A percentile compares a stretch with the other conserved stretches of the same genome.
These are phyloP conservation scores for Jackrogersella minutella DNA, from an alignment of 495 filamentous ascomycete species.

Conservation along the genomic window DNA sequence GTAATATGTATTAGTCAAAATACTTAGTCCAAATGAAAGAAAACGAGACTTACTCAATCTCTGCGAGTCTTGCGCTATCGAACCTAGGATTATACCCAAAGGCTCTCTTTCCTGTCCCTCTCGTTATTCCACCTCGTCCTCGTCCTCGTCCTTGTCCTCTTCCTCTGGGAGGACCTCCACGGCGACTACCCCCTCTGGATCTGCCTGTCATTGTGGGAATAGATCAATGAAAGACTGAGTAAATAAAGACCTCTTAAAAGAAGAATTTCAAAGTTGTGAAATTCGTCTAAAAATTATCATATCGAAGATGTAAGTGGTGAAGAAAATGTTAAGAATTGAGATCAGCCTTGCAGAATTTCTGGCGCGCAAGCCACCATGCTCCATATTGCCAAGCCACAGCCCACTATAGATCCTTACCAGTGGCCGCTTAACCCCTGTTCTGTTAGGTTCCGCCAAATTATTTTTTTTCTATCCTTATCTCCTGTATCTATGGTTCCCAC, in stretches of 20 bases:
- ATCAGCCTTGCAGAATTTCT: slow-evolving; percentile 43
- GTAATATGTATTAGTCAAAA: slow-evolving; percentile 25
- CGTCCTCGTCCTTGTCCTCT: slow-evolving; percentile 43
- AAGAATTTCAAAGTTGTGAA: background rate
- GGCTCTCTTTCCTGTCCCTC: slow-evolving; percentile 38
- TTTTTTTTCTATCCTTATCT: slow-evolving; percentile 15
- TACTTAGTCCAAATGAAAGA: background rate
- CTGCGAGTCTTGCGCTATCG: slow-evolving; percentile 37
- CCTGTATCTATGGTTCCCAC: background rate
- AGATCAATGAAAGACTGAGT: background rate
- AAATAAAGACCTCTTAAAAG: background rate
- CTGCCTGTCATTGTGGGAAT: slow-evolving; percentile 25
- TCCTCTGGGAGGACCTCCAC: slow-evolving; percentile 41
- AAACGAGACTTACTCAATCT: slow-evolving; percentile 32
- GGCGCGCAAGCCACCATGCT: slow-evolving; percentile 10
- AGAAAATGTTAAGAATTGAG: slow-evolving; percentile 25
- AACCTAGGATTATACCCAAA: slow-evolving; percentile 31
- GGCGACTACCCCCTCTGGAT: slow-evolving; percentile 40
- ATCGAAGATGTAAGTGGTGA: background rate
- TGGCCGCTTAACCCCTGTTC: background rate
- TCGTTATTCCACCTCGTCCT: slow-evolving; percentile 47
- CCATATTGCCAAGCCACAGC: slow-evolving; percentile 1
- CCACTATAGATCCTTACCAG: no score
- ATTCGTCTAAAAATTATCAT: background rate
- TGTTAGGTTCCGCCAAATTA: background rate